Conservation (phyloP, 1,284 basidiomycete genomes). For the Apiotrichum domesticum region DNA sequence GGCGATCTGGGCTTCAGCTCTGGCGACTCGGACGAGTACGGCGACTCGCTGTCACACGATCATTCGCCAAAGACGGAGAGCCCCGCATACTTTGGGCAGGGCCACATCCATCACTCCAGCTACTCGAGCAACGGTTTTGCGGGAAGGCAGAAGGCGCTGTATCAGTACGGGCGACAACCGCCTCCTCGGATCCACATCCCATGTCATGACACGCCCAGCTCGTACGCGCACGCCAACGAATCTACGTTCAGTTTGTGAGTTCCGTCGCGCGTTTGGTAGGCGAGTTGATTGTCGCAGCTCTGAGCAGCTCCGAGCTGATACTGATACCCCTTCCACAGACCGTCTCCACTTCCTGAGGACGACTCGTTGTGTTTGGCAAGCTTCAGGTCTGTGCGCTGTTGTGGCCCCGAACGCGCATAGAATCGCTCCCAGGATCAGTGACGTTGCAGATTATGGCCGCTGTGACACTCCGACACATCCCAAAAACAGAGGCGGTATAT, state of each 20-base stretch:
- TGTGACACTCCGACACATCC: too few relatives aligned
- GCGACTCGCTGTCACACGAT: too few relatives aligned
- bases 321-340: not conserved
- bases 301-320: too few relatives aligned
- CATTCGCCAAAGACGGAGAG: too few relatives aligned
- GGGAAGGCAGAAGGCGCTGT: not conserved
- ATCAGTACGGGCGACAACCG: not conserved
- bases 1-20: too few relatives aligned
- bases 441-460: too few relatives aligned
- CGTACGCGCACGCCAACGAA: not conserved
- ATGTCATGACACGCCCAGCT: not conserved
- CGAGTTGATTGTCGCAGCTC: too few relatives aligned
- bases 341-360: not conserved
- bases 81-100: too few relatives aligned
- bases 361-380: not conserved
- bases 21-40: too few relatives aligned
- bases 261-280: not conserved
- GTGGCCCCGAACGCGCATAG: too few relatives aligned
- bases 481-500: too few relatives aligned
- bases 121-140: not conserved
- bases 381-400: not conserved
- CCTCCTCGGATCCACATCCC: not conserved
- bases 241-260: slow-evolving; percentile 2
- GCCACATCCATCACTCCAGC: not conserved
- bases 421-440: too few relatives aligned